Conservation (phyloP, 1,284 basidiomycete species). For the Tilletia indica region DNA sequence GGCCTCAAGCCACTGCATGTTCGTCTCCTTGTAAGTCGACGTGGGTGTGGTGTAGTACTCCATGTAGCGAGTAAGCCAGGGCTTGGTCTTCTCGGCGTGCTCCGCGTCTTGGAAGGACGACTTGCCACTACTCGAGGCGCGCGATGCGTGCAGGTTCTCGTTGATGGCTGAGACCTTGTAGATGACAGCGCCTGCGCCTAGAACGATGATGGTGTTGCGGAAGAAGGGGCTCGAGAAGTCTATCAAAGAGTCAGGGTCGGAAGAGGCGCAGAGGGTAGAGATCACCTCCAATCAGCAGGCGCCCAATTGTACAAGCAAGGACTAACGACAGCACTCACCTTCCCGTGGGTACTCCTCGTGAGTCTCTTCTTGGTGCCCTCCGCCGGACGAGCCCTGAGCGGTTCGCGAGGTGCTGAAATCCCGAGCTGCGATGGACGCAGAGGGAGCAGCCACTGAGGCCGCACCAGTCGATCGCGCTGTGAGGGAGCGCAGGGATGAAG, state of each 20-base stretch:
- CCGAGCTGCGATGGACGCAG: background rate
- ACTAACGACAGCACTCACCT: background rate
- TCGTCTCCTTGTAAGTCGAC: slow-evolving; percentile 37
- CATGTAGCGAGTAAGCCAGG: slow-evolving; percentile 50
- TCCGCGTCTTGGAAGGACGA: slow-evolving; percentile 38
- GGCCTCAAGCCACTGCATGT: slow-evolving; percentile 37
- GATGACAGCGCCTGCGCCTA: background rate
- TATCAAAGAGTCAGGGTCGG: background rate
- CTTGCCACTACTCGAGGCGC: slow-evolving; percentile 25
- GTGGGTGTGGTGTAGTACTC: slow-evolving; percentile 38
- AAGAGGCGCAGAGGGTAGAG: background rate
- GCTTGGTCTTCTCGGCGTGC: slow-evolving; percentile 29
- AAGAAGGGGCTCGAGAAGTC: slow-evolving; percentile 17
- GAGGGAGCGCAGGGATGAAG: slow-evolving; percentile 4
- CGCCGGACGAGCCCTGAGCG: background rate
- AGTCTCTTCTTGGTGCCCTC: background rate
- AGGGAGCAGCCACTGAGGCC: background rate
- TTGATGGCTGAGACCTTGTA: slow-evolving; percentile 13
- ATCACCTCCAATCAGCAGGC: background rate
- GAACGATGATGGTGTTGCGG: slow-evolving; percentile 1
- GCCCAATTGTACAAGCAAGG: background rate
- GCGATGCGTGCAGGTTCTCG: background rate
- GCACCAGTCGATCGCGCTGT: background rate
- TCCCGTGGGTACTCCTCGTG: slow-evolving; percentile 14
- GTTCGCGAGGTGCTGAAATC: background rate